phyloP scores from a whole-genome alignment of 2,329 filamentous ascomycete genomes.

The Exophiala dermatitidis region DNA sequence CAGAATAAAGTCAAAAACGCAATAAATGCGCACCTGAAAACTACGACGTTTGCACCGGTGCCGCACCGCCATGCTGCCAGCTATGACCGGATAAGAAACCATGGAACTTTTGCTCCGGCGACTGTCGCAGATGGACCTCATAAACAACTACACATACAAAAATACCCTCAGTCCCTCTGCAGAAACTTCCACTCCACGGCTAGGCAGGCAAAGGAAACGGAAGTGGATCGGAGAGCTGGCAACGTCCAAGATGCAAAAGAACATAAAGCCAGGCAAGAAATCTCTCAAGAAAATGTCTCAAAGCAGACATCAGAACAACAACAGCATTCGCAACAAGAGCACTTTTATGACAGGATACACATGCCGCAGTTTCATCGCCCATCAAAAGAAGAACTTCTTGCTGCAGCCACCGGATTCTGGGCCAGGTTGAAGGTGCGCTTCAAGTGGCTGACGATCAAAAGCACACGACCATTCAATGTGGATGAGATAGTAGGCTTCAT shows the following conservation, averaged over 20 bases:
- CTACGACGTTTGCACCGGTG: background rate
- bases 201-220: conserved; percentile 19
- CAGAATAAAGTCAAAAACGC: background rate
- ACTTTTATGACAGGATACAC: conserved; percentile 56
- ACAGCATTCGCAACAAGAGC: conserved; percentile 29
- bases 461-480: conserved; percentile 84
- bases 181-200: conserved; percentile 10
- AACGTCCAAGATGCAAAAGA: conserved; percentile 21
- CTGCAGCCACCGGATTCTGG: conserved; percentile 88
- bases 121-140: background rate
- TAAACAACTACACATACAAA: background rate
- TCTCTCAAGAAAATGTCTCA: conserved; percentile 23
- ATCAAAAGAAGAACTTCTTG: conserved; percentile 85
- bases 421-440: conserved; percentile 82
- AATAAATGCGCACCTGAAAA: background rate
- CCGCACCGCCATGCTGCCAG: background rate
- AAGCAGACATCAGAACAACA: conserved; percentile 19
- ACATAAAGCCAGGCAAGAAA: conserved; percentile 16
- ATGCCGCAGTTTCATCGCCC: conserved; percentile 74
- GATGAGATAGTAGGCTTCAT: conserved; percentile 95
- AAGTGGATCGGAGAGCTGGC: conserved; percentile 32
- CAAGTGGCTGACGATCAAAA: conserved; percentile 96
- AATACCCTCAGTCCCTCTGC: conserved; percentile 5
- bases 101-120: background rate
- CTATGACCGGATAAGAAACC: background rate